Evolutionary conservation across 805 yeast genomes (phyloP), one percentile per base, ranked within the genome.

Genomic region (Komagataella kurtzmanii): DNA sequence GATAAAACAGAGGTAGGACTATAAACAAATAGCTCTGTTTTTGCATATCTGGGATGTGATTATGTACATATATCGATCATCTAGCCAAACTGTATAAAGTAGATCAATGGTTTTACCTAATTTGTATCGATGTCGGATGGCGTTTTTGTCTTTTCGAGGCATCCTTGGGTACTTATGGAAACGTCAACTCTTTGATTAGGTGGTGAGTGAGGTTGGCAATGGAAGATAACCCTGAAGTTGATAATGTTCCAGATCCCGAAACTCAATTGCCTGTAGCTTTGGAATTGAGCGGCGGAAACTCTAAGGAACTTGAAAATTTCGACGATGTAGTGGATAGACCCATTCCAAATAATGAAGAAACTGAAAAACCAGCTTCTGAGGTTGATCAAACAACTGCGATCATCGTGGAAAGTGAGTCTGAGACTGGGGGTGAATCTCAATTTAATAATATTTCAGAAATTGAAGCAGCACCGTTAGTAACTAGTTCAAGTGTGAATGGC

Each of bases 1-100:
- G 66, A 10, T 30, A 30, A 30, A 14, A n/a, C 40, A 30, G 40
- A 30, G 14, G 6, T 30, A 4, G 40, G 40, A 10, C 40, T 30
- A 30, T 30, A 30, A 30, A 30, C 14, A 30, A 10, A 8, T 10
- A 30, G 14, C 6, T 4, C 1, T 8, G 8, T 12, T 30, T 3
- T 5, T 8, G 14, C 40, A 30, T 5, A 4, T 30, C n/a, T 30
- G 14, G 40, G 40, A 30, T 30, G 23, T 21, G 6, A 8, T 30
- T 30, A 30, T 30, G 40, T 30, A 30, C 12, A 30, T 30, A 30
- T 30, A 30, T 10, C 40, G 14, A 12, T 30, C 14, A 14, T 8
- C 40, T 30, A 30, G 40, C 14, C n/a, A 30, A 30, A 5, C 40
- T 30, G 40, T 30, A 30, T 30, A 30, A 10, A 30, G 40, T 30